These are phyloP conservation scores for Ceratobasidium sp. DNA, from an alignment of 1,284 basidiomycete species.

Conservation along the genomic window DNA sequence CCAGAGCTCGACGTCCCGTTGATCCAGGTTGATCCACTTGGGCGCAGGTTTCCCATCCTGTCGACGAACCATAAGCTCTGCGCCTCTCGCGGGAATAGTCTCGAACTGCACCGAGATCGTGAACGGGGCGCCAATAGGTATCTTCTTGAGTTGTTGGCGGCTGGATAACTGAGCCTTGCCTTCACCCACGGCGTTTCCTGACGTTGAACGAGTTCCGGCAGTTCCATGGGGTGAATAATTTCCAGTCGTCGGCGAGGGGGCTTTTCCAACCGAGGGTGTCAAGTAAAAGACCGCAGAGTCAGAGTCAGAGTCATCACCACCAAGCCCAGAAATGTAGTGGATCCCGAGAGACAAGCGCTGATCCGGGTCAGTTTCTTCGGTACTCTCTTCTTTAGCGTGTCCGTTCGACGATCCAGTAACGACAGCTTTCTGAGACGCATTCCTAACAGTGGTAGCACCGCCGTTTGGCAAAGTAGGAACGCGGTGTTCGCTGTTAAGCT, in stretches of 20 bases:
- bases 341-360: constrained; percentile 73
- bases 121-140: constrained; percentile 52
- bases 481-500: constrained; percentile 74
- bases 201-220: constrained; percentile 49
- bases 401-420: constrained; percentile 55
- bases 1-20: constrained; percentile 51
- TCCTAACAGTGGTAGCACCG: constrained; percentile 56
- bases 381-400: constrained; percentile 49
- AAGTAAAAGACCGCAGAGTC: constrained; percentile 42
- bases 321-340: constrained; percentile 74
- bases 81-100: constrained; percentile 27
- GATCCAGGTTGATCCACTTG: constrained; percentile 51
- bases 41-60: constrained; percentile 47
- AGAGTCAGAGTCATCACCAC: constrained; percentile 55
- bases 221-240: constrained; percentile 46
- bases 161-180: background rate
- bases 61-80: constrained; percentile 27
- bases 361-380: constrained; percentile 54
- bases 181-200: constrained; percentile 41
- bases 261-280: constrained; percentile 36
- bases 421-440: constrained; percentile 73
- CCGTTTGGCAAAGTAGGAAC: constrained; percentile 62
- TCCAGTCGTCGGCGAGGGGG: constrained; percentile 7
- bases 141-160: constrained; percentile 48
- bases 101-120: constrained; percentile 52